Conservation (phyloP, 345 rosid genomes). For the Salix arbutifolia region DNA sequence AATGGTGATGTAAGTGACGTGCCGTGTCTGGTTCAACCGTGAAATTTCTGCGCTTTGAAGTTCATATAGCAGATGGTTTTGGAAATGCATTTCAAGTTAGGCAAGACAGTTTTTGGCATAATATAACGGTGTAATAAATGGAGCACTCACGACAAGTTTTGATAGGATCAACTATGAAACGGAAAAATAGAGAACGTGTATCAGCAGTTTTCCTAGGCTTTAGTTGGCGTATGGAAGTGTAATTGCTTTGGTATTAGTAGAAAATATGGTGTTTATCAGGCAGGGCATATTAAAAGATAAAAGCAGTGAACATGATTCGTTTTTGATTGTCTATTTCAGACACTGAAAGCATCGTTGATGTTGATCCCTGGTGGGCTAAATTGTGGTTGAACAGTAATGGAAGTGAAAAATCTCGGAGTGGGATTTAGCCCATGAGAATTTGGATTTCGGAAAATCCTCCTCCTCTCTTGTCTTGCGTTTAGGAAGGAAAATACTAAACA, state of each 20-base stretch:
- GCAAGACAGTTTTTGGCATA: constrained; percentile 6
- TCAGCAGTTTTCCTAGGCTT: constrained; percentile 1
- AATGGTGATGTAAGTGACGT: constrained; percentile 61
- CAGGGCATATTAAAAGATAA: not conserved
- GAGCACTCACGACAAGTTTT: not conserved
- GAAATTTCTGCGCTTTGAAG: not conserved
- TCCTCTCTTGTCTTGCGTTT: too few relatives aligned
- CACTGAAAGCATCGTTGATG: too few relatives aligned
- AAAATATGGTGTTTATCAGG: not conserved
- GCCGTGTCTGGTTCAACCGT: not conserved
- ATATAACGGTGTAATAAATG: constrained; percentile 11
- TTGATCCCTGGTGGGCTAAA: too few relatives aligned
- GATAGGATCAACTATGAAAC: constrained; percentile 10
- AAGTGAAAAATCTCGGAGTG: too few relatives aligned
- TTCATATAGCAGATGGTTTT: not conserved
- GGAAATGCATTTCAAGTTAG: not conserved
- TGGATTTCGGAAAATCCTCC: too few relatives aligned
- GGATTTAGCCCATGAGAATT: too few relatives aligned
- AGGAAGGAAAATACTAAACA: too few relatives aligned
- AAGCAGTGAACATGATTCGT: not conserved
- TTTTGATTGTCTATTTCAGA: too few relatives aligned
- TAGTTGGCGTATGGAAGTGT: not conserved
- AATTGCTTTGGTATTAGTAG: not conserved
- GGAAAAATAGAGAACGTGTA: not conserved
- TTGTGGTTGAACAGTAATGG: too few relatives aligned